Base-by-base conservation (phyloP, 495 filamentous ascomycete genomes). In the Parathielavia appendiculata region DNA sequence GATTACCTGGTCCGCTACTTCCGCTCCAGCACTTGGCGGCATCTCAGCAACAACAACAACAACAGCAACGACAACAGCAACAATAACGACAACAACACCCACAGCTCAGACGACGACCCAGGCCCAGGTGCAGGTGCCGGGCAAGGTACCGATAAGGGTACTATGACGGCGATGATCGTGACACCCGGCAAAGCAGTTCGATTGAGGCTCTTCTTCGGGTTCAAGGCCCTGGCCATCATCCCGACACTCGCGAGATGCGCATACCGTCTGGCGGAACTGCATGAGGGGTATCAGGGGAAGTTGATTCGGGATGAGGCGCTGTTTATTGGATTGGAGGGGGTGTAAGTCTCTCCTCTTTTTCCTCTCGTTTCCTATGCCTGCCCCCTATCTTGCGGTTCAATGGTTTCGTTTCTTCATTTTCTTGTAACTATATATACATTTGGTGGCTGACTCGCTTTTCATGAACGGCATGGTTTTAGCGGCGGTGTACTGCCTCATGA, bases 181-280 rank as follows among this genome's bases (percentile, higher is more conserved):
- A 30, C 3, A 30, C 26, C 26, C 2, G 6, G 26, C 13, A 9
- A 32, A 12, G 23, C 23, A 26, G 22, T 1, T 9, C 57, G 58
- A 1, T 66, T 79, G 50, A 71, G 68, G 54, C 30, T 75, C 10
- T 81, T 79, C 54, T 58, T 75, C 34, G 62, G 57, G 1, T 75
- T 77, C 59, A 59, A 81, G 51, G 53, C 63, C 9, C 36, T 72
- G 4, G 71, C 77, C 14, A 68, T 74, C 19, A 2, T 76, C 16
- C 63, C 74, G 13, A 80, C 79, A 50, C 52, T 77, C 34, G 71
- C 69, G 22, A 44, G 79, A 16, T 81, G 79, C 54, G 48, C 55
- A 10, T 82, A 77, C 59, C 68, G 79, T 20, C 70, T 81, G 49
- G 77, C 65, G n/a, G 79, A 82, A 66, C 64, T 75, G 64, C 70